phyloP scores from a whole-genome alignment of 2,329 filamentous ascomycete species.

The Fusarium longipes region DNA sequence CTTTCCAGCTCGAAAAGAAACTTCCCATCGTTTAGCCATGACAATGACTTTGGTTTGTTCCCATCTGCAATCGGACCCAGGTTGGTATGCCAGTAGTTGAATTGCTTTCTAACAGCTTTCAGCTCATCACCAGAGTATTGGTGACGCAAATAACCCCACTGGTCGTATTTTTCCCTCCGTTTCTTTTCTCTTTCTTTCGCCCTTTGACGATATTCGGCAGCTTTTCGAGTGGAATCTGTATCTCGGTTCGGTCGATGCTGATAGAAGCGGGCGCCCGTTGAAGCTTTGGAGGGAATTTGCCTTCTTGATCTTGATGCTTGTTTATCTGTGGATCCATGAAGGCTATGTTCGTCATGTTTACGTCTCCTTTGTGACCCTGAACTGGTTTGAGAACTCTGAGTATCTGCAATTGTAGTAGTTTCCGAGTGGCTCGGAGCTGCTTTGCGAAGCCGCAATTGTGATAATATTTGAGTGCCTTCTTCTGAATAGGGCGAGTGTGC shows the following conservation, averaged over 20 bases:
- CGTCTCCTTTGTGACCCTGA: not conserved
- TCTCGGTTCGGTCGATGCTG: not conserved
- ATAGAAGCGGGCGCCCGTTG: not conserved
- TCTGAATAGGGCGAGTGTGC: not conserved
- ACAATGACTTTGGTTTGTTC: conserved; percentile 31
- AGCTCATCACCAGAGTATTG: conserved; percentile 42
- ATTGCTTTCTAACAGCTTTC: conserved; percentile 34
- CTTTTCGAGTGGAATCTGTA: conserved; percentile 5
- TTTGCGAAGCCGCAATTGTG: conserved; percentile 32
- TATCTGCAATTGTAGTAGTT: not conserved
- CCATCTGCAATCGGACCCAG: conserved; percentile 37
- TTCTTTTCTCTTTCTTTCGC: conserved; percentile 10
- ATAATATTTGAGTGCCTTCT: conserved; percentile 24
- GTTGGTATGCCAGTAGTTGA: conserved; percentile 49
- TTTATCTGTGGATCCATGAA: not conserved
- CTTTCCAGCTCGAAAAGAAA: conserved; percentile 49
- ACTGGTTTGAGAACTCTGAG: not conserved
- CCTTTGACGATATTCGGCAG: conserved; percentile 7
- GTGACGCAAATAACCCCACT: conserved; percentile 52
- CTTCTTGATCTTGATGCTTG: not conserved
- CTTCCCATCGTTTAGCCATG: conserved; percentile 45
- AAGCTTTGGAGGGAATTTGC: not conserved
- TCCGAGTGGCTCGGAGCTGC: conserved; percentile 13
- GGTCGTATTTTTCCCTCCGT: conserved; percentile 30
- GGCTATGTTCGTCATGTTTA: not conserved